A percentile compares a stretch with the other conserved stretches of the same genome.
Evolutionary conservation across 257 asterid species (phyloP).

Genomic region (Ligustrum vulgare): DNA sequence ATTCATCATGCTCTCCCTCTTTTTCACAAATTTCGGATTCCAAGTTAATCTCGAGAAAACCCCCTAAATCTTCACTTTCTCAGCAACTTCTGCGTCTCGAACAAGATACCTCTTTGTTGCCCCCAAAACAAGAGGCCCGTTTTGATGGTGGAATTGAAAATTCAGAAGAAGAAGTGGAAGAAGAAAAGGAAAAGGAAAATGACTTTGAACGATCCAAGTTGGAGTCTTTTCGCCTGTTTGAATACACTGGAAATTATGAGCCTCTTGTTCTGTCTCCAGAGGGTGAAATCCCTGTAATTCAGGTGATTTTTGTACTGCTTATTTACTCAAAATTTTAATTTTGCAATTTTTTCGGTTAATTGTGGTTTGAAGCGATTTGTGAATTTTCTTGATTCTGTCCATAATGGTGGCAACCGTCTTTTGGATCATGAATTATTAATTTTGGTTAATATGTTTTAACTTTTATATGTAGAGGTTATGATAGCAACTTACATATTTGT

Average conservation of each 20-base stretch:
- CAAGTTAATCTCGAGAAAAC: constrained; percentile 52
- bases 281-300: constrained; percentile 52
- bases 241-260: constrained; percentile 66
- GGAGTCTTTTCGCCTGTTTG: constrained; percentile 45
- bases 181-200: constrained; percentile 25
- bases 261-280: constrained; percentile 68
- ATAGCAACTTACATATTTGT: not conserved
- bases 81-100: constrained; percentile 72
- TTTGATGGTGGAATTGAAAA: constrained; percentile 24
- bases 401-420: not conserved
- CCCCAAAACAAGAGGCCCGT: constrained; percentile 36
- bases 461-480: not conserved
- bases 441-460: not conserved
- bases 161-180: constrained; percentile 25
- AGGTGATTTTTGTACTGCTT: constrained; percentile 47
- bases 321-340: constrained; percentile 1
- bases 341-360: not conserved
- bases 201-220: constrained; percentile 35
- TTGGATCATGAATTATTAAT: not conserved
- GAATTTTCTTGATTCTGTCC: not conserved
- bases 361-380: not conserved
- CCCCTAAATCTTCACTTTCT: constrained; percentile 82
- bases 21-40: constrained; percentile 42
- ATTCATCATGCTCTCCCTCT: constrained; percentile 29
- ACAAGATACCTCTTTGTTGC: constrained; percentile 36